Evolutionary conservation across 2,329 filamentous ascomycete species (phyloP).

Genomic region (Pseudogymnoascus verrucosus): DNA sequence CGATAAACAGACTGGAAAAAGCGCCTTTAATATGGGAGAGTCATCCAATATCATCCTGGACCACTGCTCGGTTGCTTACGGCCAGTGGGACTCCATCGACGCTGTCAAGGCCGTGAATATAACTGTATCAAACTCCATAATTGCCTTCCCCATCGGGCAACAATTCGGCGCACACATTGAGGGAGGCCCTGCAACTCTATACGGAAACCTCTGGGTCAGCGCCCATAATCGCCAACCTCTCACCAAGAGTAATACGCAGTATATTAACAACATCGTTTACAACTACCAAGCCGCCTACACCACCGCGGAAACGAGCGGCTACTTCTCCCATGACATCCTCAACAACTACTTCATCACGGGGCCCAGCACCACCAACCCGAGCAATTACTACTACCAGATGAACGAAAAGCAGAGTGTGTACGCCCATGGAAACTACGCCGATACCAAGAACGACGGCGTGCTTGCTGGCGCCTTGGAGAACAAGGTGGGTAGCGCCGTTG

Average conservation of each 20-base stretch:
- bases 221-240: constrained; percentile 51
- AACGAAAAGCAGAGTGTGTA: constrained; percentile 46
- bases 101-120: constrained; percentile 38
- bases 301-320: constrained; percentile 40
- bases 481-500: constrained; percentile 14
- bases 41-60: constrained; percentile 49
- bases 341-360: constrained; percentile 51
- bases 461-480: constrained; percentile 34
- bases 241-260: constrained; percentile 49
- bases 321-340: constrained; percentile 43
- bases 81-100: constrained; percentile 46
- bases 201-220: constrained; percentile 48
- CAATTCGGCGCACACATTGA: constrained; percentile 46
- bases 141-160: constrained; percentile 35
- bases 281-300: constrained; percentile 51
- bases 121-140: constrained; percentile 43
- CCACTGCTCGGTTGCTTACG: constrained; percentile 45
- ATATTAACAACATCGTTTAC: constrained; percentile 43
- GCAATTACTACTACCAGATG: constrained; percentile 49
- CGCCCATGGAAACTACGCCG: constrained; percentile 44
- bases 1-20: constrained; percentile 42
- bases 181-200: constrained; percentile 43
- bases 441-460: constrained; percentile 40
- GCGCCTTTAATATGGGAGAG: constrained; percentile 45
- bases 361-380: constrained; percentile 39